Base-by-base conservation (phyloP, 306 rosid species). In the Quillaja saponaria region DNA sequence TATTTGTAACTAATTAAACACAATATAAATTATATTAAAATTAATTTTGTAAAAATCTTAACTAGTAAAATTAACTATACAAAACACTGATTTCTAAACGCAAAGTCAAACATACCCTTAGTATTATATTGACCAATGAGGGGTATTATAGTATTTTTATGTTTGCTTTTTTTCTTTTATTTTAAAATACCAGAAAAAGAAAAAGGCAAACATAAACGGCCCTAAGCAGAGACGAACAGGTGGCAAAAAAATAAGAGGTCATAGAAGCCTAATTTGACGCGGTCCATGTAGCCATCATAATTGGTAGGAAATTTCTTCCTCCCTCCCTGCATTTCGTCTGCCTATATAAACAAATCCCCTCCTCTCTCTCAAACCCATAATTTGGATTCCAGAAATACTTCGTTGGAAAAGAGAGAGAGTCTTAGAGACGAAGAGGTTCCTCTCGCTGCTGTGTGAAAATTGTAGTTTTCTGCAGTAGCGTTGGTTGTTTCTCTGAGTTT, bases 401-500 rank as follows among this genome's bases (percentile, higher is more conserved):
- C 5, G 4, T 4, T 15, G 20, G 55, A 39, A 60, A 52, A 28
- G 10, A 58, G 58, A 46, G 47, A 50, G 66, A 58, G 55, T 7
- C 80, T 0, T 7, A 39, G 12, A 61, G 13, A 15, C 20, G 50
- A 4, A 7, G 4, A 18, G 40, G n/a, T 47, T 34, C n/a, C 13
- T 19, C 15, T 73, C 45, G 73, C 67, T 51, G 49, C 81, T 28
- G 78, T 33, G 69, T 62, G 48, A 46, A 61, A 2, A 38, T 73
- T 75, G 18, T 64, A 28, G 60, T 75, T 75, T 69, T 78, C 85
- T 51, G 20, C 78, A 52, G 78, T 39, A 59, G 73, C 64, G 64
- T 15, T 7, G 49, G 56, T 13, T 46, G n/a, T 6, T 7, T 68
- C 51, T 38, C 4, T 19, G 3, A 50, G 3, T 45, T 62, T 48